Evolutionary conservation across 169 alveolate genomes (phyloP).

Genomic region (Plasmodium cynomolgi): DNA sequence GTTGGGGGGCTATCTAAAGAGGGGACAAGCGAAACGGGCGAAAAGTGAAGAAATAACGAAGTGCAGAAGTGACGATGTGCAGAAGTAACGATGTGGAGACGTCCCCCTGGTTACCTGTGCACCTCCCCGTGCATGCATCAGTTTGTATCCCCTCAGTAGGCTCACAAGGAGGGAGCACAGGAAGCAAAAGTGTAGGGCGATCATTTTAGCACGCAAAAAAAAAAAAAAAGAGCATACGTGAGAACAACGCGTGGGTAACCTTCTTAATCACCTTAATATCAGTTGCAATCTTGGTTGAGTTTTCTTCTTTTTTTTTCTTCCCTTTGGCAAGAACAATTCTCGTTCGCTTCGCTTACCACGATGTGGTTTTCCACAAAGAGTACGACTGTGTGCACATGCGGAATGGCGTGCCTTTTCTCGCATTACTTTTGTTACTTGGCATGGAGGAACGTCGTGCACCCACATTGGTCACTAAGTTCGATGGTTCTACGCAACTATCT

Average conservation of each 20-base stretch:
- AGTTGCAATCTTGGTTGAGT: not conserved
- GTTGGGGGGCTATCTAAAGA: conserved; percentile 41
- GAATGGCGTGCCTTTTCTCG: not conserved
- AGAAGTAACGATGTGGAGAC: not conserved
- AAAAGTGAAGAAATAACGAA: not conserved
- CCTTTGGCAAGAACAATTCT: not conserved
- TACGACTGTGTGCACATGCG: not conserved
- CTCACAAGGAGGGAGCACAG: conserved; percentile 13
- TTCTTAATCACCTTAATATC: not conserved
- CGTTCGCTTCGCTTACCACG: not conserved
- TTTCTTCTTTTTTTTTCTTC: not conserved
- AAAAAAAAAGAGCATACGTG: not conserved
- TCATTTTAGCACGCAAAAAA: not conserved
- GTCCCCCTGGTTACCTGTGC: conserved; percentile 10
- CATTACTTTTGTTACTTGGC: not conserved
- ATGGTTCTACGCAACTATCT: not conserved
- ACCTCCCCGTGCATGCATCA: conserved; percentile 17
- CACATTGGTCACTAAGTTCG: not conserved
- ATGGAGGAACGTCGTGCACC: not conserved
- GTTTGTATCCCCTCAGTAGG: conserved; percentile 7
- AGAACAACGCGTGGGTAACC: not conserved
- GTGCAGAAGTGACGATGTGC: not conserved
- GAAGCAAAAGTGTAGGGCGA: not conserved
- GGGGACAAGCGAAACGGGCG: conserved; percentile 1
- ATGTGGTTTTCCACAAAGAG: not conserved